Percentiles rank a stretch among this genome's conserved stretches.
phyloP scores from a whole-genome alignment of 305 asterid species.

The Solanum aculeatissimum region DNA sequence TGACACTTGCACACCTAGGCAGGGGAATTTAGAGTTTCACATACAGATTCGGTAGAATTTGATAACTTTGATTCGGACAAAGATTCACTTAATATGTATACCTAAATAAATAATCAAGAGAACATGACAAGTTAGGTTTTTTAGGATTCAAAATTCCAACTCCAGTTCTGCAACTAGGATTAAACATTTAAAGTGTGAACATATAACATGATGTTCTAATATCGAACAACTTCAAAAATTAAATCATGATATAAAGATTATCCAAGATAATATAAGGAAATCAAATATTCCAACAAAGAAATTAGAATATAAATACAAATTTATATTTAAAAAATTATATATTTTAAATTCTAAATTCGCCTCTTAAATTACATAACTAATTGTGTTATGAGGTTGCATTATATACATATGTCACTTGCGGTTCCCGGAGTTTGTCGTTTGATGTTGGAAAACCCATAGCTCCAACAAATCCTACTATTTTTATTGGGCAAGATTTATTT shows the following conservation, averaged over 20 bases:
- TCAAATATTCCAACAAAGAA: background rate
- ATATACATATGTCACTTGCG: background rate
- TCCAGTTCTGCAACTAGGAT: background rate
- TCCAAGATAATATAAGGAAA: background rate
- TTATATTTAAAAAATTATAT: background rate
- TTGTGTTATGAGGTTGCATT: background rate
- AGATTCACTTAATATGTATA: background rate
- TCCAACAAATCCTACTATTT: too few species aligned
- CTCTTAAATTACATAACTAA: background rate
- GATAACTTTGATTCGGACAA: background rate
- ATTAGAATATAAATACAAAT: background rate
- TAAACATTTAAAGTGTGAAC: background rate
- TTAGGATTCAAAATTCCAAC: background rate
- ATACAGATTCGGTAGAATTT: too few species aligned
- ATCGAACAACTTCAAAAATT: background rate
- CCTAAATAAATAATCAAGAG: background rate
- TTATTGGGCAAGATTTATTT: too few species aligned
- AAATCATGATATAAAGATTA: background rate
- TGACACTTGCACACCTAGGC: background rate
- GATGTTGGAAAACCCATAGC: background rate
- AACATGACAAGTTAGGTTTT: background rate
- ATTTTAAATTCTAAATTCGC: background rate
- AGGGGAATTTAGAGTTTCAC: too few species aligned
- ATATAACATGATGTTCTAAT: background rate
- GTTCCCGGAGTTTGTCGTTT: background rate